These are phyloP conservation scores for Verticillium dahliae DNA, from an alignment of 2,329 filamentous ascomycete genomes.

Conservation along the genomic window DNA sequence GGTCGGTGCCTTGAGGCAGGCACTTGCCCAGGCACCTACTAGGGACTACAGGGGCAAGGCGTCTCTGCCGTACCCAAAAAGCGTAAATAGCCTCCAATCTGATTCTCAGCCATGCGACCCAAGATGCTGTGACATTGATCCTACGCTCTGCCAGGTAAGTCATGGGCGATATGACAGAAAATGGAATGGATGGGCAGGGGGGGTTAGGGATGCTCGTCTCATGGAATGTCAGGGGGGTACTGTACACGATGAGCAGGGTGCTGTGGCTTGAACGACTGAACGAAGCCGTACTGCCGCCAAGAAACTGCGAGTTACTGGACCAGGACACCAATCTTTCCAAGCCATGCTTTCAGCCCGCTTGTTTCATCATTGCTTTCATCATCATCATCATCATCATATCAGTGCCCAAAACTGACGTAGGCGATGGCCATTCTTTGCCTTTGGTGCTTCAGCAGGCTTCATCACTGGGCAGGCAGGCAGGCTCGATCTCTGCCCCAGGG, in stretches of 20 bases:
- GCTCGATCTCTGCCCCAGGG: too few species aligned
- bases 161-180: not conserved
- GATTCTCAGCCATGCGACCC: not conserved
- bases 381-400: not conserved
- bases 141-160: not conserved
- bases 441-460: too few species aligned
- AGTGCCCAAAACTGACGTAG: not conserved
- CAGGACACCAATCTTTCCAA: not conserved
- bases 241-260: not conserved
- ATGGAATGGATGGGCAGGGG: not conserved
- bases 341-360: not conserved
- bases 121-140: not conserved
- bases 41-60: not conserved
- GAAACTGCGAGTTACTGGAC: not conserved
- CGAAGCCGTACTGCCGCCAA: not conserved
- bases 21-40: not conserved
- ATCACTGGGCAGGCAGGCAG: too few species aligned
- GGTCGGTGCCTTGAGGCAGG: not conserved
- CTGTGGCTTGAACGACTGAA: not conserved
- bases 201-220: too few species aligned
- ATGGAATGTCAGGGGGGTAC: not conserved
- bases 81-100: not conserved
- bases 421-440: too few species aligned
- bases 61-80: not conserved
- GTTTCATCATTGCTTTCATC: conserved; percentile 1